Evolutionary conservation across 257 asterid genomes (phyloP).

Genomic region (Haberlea rhodopensis): DNA sequence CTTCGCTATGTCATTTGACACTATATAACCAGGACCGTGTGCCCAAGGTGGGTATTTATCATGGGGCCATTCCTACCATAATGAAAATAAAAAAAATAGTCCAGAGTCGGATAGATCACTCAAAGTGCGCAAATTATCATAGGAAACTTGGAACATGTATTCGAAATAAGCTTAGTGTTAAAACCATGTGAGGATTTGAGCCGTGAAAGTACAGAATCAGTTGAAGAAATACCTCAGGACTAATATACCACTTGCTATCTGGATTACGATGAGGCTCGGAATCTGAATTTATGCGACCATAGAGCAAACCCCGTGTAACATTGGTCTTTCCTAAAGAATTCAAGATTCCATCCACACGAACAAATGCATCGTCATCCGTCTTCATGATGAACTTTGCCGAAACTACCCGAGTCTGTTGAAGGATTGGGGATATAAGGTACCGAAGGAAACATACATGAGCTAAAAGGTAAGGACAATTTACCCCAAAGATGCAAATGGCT

Average conservation of each 20-base stretch:
- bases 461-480: constrained; percentile 44
- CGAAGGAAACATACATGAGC: constrained; percentile 23
- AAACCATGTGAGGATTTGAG: not conserved
- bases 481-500: constrained; percentile 95
- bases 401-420: constrained; percentile 80
- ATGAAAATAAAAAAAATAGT: not conserved
- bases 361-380: constrained; percentile 99
- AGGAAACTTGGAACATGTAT: not conserved
- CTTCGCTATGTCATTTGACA: constrained; percentile 79
- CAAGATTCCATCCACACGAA: constrained; percentile 89
- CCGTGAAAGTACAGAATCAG: constrained; percentile 14
- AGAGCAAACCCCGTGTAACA: constrained; percentile 68
- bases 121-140: too few species aligned
- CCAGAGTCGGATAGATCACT: constrained; percentile 20
- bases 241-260: constrained; percentile 95
- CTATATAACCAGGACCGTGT: constrained; percentile 91
- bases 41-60: constrained; percentile 95
- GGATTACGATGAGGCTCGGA: constrained; percentile 81
- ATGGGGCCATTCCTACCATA: constrained; percentile 78
- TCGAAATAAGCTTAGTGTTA: not conserved
- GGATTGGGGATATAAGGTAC: constrained; percentile 41
- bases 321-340: constrained; percentile 53
- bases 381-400: constrained; percentile 87
- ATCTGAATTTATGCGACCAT: constrained; percentile 85
- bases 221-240: constrained; percentile 64